A percentile compares a stretch with the other conserved stretches of the same genome.
phyloP scores from a whole-genome alignment of 495 filamentous ascomycete species.

The Neurospora tetrasperma region DNA sequence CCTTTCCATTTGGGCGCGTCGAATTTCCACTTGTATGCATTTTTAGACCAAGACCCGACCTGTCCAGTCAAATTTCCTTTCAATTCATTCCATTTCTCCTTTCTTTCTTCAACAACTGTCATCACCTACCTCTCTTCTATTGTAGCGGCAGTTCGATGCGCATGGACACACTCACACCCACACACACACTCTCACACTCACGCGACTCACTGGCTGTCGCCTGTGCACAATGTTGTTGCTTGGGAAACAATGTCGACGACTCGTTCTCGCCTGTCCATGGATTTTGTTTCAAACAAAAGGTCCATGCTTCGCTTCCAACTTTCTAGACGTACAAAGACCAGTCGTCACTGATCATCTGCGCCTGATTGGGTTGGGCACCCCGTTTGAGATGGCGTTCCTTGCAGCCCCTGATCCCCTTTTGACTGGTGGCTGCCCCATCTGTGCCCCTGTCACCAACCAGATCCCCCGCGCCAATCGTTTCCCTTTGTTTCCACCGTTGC shows the following conservation, averaged over 20 bases:
- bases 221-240: constrained; percentile 1
- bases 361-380: neutral
- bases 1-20: too few species aligned
- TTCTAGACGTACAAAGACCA: neutral
- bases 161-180: neutral
- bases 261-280: neutral
- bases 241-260: neutral
- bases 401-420: neutral
- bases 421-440: neutral
- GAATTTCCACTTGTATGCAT: too few species aligned
- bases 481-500: neutral
- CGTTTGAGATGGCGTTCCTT: neutral
- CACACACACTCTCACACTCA: too few species aligned
- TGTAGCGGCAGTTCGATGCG: neutral
- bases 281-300: neutral
- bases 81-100: too few species aligned
- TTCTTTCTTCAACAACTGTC: too few species aligned
- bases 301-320: neutral
- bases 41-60: too few species aligned
- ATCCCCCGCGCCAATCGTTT: neutral
- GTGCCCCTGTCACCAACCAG: neutral
- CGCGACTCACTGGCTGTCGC: neutral
- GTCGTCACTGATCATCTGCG: neutral
- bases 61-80: too few species aligned
- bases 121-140: neutral